Evolutionary conservation across 2,329 filamentous ascomycete species (phyloP).

Genomic region (Xylariaceae sp.): DNA sequence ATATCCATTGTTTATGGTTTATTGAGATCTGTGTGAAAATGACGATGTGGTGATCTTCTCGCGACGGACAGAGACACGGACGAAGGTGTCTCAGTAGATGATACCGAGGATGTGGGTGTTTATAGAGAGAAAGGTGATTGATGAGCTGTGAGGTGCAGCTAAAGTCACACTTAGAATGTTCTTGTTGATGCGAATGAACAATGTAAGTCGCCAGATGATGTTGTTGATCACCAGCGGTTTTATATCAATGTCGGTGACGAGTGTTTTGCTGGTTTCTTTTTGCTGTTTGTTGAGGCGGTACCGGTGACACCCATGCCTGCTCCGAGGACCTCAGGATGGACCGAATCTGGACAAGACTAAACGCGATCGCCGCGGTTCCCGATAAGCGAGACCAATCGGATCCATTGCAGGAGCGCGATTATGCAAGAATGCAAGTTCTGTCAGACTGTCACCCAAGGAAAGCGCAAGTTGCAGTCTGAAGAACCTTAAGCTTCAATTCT

Average conservation of each 20-base stretch:
- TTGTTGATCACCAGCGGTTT: not conserved
- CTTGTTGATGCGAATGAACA: too few relatives aligned
- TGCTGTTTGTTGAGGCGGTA: not conserved
- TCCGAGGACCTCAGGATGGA: not conserved
- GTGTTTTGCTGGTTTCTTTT: not conserved
- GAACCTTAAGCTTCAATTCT: not conserved
- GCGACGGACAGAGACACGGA: not conserved
- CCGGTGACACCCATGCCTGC: not conserved
- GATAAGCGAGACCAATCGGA: not conserved
- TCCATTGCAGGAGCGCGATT: not conserved
- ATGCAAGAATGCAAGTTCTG: not conserved
- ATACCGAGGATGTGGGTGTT: not conserved
- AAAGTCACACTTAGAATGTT: too few relatives aligned
- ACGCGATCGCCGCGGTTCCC: too few relatives aligned
- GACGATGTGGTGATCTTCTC: not conserved
- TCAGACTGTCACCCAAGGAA: not conserved
- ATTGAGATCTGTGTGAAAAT: not conserved
- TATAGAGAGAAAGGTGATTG: not conserved
- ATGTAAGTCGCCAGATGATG: too few relatives aligned
- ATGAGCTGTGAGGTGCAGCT: not conserved
- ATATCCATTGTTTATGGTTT: slow-evolving; percentile 11
- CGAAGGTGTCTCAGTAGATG: not conserved
- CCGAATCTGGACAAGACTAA: not conserved
- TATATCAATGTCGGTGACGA: too few relatives aligned
- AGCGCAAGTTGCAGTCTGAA: not conserved